Evolutionary conservation across 1,139 yeast genomes (phyloP).

Genomic region (Hansenula anomala): DNA sequence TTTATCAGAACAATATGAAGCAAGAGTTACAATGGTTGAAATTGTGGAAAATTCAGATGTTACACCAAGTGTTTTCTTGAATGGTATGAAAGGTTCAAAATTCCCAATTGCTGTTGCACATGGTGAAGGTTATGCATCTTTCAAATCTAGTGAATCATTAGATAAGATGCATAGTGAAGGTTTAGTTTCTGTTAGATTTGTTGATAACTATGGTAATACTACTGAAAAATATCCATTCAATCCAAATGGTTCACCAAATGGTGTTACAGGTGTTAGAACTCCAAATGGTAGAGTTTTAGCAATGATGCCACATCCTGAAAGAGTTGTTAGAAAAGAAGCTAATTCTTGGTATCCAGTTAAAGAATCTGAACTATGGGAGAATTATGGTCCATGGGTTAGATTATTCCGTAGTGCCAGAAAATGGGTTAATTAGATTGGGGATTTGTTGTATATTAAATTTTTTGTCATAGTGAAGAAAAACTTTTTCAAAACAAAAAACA

Average conservation of each 20-base stretch:
- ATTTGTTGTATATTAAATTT: neutral
- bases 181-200: slow-evolving; percentile 66
- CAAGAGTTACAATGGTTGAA: slow-evolving; percentile 89
- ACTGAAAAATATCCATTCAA: slow-evolving; percentile 87
- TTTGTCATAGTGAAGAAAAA: too few species aligned
- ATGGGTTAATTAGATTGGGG: slow-evolving; percentile 53
- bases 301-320: slow-evolving; percentile 99
- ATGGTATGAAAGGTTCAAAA: slow-evolving; percentile 87
- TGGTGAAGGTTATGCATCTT: slow-evolving; percentile 94
- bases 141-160: slow-evolving; percentile 36
- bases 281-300: slow-evolving; percentile 95
- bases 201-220: slow-evolving; percentile 83
- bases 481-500: too few species aligned
- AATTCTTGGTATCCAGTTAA: slow-evolving; percentile 87
- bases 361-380: slow-evolving; percentile 60
- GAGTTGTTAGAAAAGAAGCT: slow-evolving; percentile 81
- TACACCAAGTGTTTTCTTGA: slow-evolving; percentile 68
- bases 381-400: slow-evolving; percentile 93
- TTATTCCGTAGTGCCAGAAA: slow-evolving; percentile 89
- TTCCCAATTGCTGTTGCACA: slow-evolving; percentile 98
- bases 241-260: slow-evolving; percentile 94
- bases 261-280: slow-evolving; percentile 88
- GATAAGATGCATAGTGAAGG: slow-evolving; percentile 45
- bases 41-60: slow-evolving; percentile 48
- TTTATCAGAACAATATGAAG: slow-evolving; percentile 92